Percentiles rank a stretch among this genome's conserved stretches.
Conservation (phyloP, 1,284 basidiomycete genomes). For the Cutaneotrichosporon cutaneum region DNA sequence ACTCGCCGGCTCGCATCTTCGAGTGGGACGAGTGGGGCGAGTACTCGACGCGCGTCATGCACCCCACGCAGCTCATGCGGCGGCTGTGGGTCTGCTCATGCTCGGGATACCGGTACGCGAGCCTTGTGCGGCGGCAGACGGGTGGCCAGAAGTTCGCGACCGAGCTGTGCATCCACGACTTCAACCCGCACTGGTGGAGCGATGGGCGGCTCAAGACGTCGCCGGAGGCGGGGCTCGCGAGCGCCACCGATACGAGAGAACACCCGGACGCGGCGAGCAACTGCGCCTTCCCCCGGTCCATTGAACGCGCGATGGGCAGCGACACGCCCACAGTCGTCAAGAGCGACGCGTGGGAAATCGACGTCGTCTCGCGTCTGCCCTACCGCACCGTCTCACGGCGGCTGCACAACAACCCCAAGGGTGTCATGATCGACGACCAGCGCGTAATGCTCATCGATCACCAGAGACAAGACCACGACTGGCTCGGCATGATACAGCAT, state of each 20-base stretch:
- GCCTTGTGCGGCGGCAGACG: constrained; percentile 17
- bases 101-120: constrained; percentile 49
- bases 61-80: constrained; percentile 29
- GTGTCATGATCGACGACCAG: constrained; percentile 51
- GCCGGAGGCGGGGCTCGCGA: background rate
- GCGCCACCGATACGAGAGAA: background rate
- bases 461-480: background rate
- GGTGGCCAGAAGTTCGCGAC: background rate
- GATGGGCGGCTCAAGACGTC: background rate
- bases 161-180: constrained; percentile 35
- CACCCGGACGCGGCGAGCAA: constrained; percentile 2
- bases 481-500: background rate
- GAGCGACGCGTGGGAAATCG: constrained; percentile 33
- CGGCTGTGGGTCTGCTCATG: constrained; percentile 50
- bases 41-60: constrained; percentile 36
- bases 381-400: constrained; percentile 32
- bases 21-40: constrained; percentile 48
- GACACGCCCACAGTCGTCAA: constrained; percentile 26
- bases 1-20: constrained; percentile 8
- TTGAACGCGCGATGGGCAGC: constrained; percentile 1
- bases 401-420: constrained; percentile 30
- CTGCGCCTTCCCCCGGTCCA: constrained; percentile 10
- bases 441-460: constrained; percentile 2
- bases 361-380: constrained; percentile 34
- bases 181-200: constrained; percentile 37